Evolutionary conservation across 2,329 filamentous ascomycete species (phyloP).

Genomic region (Penicillium sp.): DNA sequence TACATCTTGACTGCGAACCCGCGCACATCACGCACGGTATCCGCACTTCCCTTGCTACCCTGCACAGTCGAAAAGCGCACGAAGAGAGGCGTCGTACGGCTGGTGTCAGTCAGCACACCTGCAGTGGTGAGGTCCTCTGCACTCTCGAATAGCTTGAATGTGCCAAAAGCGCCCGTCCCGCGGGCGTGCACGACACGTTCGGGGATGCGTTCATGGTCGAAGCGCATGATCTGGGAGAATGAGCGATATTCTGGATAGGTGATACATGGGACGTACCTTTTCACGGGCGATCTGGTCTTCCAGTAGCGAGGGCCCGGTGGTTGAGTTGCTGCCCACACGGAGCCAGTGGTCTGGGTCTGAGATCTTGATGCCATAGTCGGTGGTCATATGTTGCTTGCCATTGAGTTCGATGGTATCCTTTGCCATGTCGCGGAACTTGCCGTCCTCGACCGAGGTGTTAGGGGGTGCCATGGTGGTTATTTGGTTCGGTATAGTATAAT

Average conservation of each 20-base stretch:
- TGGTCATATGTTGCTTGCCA: conserved; percentile 60
- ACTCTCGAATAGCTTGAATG: conserved; percentile 61
- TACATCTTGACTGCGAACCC: conserved; percentile 77
- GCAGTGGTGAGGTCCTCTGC: conserved; percentile 60
- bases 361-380: conserved; percentile 71
- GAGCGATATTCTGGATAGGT: neutral
- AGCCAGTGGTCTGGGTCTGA: conserved; percentile 74
- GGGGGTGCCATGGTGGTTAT: conserved; percentile 11
- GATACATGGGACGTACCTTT: conserved; percentile 50
- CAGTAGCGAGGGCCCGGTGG: conserved; percentile 62
- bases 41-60: conserved; percentile 68
- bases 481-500: neutral
- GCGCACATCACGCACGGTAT: conserved; percentile 76
- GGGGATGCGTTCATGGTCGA: conserved; percentile 69
- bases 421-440: conserved; percentile 59
- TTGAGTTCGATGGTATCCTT: conserved; percentile 56
- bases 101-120: conserved; percentile 62
- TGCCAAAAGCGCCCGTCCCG: conserved; percentile 60
- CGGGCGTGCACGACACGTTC: conserved; percentile 65
- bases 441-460: conserved; percentile 10
- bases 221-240: conserved; percentile 49
- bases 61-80: conserved; percentile 73
- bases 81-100: conserved; percentile 60
- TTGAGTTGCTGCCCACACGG: conserved; percentile 56
- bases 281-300: conserved; percentile 70